Conservation (phyloP, 164 flowering plant genomes). For the Sextonia rubra region DNA sequence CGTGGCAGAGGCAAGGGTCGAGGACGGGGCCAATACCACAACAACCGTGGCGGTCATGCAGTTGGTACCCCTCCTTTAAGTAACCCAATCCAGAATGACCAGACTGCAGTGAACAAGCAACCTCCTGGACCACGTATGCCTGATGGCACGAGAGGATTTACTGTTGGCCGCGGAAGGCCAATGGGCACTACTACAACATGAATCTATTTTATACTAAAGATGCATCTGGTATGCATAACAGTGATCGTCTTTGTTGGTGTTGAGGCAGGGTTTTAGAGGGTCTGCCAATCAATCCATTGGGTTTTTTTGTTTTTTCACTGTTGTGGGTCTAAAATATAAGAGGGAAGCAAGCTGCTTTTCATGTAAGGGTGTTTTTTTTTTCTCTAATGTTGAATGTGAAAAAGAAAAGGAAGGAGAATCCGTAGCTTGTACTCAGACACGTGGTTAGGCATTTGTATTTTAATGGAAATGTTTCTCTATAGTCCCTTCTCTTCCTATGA, state of each 20-base stretch:
- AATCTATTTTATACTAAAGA: background rate
- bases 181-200: conserved; percentile 20
- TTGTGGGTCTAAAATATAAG: no score
- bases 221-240: background rate
- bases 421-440: no score
- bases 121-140: conserved; percentile 92
- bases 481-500: no score
- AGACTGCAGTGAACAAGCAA: conserved; percentile 31
- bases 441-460: no score
- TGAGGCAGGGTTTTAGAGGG: conserved; percentile 32
- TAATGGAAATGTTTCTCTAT: no score
- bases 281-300: conserved; percentile 20
- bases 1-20: conserved; percentile 70
- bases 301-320: no score
- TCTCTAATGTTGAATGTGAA: no score
- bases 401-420: no score
- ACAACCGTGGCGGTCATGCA: conserved; percentile 39
- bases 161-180: conserved; percentile 75
- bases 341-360: no score
- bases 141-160: conserved; percentile 77
- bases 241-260: conserved; percentile 2
- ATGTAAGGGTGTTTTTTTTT: no score
- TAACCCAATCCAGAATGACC: conserved; percentile 27
- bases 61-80: conserved; percentile 38
- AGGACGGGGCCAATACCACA: conserved; percentile 48